A percentile compares a stretch with the other conserved stretches of the same genome.
Conservation (phyloP, 1,139 yeast genomes). For the Groenewaldozyma sp. region DNA sequence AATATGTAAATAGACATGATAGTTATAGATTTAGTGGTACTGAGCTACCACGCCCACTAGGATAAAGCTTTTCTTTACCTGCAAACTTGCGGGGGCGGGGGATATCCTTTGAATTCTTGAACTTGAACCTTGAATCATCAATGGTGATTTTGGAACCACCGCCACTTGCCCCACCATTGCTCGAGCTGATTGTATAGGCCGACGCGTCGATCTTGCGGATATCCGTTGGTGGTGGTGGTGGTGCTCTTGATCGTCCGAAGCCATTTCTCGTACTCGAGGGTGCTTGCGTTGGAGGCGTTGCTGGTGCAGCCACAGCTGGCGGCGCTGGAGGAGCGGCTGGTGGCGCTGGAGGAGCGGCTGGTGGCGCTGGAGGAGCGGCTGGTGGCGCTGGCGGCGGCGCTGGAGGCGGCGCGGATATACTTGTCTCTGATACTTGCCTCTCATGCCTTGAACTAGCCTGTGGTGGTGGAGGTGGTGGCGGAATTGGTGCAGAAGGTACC, state of each 20-base stretch:
- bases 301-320: slow-evolving; percentile 11
- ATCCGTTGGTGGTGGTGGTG: slow-evolving; percentile 18
- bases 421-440: slow-evolving; percentile 4
- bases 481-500: slow-evolving; percentile 13
- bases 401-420: slow-evolving; percentile 24
- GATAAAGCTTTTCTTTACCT: slow-evolving; percentile 66
- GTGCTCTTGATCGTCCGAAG: slow-evolving; percentile 15
- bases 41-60: slow-evolving; percentile 93
- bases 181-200: slow-evolving; percentile 25
- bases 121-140: slow-evolving; percentile 68
- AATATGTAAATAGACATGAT: background rate
- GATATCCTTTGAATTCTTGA: slow-evolving; percentile 55
- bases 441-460: slow-evolving; percentile 15
- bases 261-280: slow-evolving; percentile 14
- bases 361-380: slow-evolving; percentile 19
- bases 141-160: slow-evolving; percentile 29
- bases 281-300: slow-evolving; percentile 7
- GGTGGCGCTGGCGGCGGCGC: slow-evolving; percentile 22
- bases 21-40: slow-evolving; percentile 66
- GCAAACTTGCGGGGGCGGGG: slow-evolving; percentile 80
- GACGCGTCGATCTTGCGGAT: slow-evolving; percentile 26
- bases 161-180: background rate
- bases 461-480: slow-evolving; percentile 16
- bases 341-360: slow-evolving; percentile 22
- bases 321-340: slow-evolving; percentile 28